These are phyloP conservation scores for Eucalyptus cloeziana DNA, from an alignment of 345 rosid genomes.

Conservation along the genomic window DNA sequence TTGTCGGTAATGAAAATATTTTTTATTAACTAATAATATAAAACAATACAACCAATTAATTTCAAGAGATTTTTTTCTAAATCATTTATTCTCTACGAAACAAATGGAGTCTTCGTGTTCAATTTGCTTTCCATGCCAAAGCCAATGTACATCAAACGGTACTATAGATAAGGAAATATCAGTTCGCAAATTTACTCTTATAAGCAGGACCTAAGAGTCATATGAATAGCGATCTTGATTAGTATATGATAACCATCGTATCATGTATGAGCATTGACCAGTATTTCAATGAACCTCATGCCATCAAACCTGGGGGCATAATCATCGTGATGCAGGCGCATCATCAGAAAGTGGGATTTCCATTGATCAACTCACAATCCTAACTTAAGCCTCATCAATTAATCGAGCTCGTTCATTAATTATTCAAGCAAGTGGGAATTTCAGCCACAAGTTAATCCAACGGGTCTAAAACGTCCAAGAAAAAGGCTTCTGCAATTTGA, in stretches of 20 bases:
- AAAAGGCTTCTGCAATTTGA: background rate
- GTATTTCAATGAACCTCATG: background rate
- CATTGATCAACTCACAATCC: background rate
- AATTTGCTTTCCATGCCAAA: background rate
- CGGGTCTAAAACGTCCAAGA: background rate
- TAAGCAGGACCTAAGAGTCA: background rate
- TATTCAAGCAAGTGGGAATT: background rate
- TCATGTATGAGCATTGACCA: background rate
- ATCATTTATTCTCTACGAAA: too few species aligned
- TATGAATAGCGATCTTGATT: too few species aligned
- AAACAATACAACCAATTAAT: rapidly evolving
- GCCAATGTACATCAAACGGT: too few species aligned
- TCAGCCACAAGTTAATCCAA: background rate
- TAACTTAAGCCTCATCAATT: too few species aligned
- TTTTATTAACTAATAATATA: too few species aligned
- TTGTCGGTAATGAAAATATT: too few species aligned
- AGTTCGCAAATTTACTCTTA: background rate
- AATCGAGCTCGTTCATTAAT: too few species aligned
- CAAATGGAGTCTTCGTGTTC: too few species aligned
- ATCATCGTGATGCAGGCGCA: background rate
- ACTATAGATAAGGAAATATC: too few species aligned
- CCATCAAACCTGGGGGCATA: background rate
- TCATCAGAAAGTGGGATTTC: background rate
- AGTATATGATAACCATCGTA: too few species aligned
- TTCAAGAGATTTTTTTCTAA: too few species aligned